Conservation (phyloP, 441 rosid species). For the Croton setiger region DNA sequence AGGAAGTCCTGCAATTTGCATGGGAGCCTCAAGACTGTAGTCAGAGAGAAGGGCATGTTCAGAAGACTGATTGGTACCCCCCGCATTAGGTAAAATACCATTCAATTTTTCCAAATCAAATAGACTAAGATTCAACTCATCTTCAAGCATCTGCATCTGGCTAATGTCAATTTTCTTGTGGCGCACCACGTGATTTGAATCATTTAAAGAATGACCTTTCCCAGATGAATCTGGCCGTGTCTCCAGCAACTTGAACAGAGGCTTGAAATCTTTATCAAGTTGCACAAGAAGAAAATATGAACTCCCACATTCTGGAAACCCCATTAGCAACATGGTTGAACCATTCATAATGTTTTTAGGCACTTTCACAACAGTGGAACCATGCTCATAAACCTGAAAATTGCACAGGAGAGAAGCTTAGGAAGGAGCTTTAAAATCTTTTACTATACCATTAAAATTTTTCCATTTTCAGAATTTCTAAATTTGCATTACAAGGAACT, state of each 20-base stretch:
- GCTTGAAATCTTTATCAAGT: conserved; percentile 91
- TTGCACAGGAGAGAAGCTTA: conserved; percentile 21
- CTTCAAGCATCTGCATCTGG: conserved; percentile 87
- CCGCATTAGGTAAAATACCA: conserved; percentile 42
- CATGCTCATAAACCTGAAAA: conserved; percentile 83
- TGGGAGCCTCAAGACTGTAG: conserved; percentile 46
- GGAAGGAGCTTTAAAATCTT: conserved; percentile 2
- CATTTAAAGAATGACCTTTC: conserved; percentile 50
- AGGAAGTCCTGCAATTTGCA: conserved; percentile 51
- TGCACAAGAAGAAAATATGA: conserved; percentile 88
- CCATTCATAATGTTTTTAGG: conserved; percentile 66
- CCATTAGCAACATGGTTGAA: conserved; percentile 67
- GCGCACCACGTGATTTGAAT: conserved; percentile 56
- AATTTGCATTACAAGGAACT: conserved; percentile 5
- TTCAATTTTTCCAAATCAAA: conserved; percentile 51
- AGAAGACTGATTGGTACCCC: conserved; percentile 43
- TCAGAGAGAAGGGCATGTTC: conserved; percentile 60
- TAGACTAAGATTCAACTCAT: conserved; percentile 70
- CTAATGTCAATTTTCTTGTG: conserved; percentile 65
- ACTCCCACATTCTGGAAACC: conserved; percentile 88
- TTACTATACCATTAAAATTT: neutral
- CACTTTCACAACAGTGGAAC: conserved; percentile 60
- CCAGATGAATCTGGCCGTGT: conserved; percentile 52
- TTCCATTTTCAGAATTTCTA: neutral
- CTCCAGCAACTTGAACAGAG: conserved; percentile 77